Evolutionary conservation across 1,284 basidiomycete species (phyloP).

Genomic region (Microbotryum scabiosae): DNA sequence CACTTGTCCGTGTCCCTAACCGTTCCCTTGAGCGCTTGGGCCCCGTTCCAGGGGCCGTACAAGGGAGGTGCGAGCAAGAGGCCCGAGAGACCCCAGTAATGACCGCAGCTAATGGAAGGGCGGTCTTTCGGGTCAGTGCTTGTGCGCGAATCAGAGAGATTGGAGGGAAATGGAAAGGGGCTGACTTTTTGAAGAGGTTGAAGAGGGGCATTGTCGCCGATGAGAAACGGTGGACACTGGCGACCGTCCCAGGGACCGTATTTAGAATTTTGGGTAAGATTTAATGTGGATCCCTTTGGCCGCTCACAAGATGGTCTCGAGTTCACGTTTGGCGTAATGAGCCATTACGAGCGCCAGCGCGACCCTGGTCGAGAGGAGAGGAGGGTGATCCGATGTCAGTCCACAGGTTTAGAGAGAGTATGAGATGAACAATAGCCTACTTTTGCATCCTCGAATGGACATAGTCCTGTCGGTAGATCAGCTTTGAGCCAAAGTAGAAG

Average conservation of each 20-base stretch:
- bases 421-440: conserved; percentile 42
- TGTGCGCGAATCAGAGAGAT: background rate
- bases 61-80: conserved; percentile 67
- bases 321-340: conserved; percentile 87
- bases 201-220: conserved; percentile 83
- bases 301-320: conserved; percentile 79
- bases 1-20: conserved; percentile 59
- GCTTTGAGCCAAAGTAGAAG: conserved; percentile 57
- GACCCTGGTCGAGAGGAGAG: conserved; percentile 47
- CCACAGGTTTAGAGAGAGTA: background rate
- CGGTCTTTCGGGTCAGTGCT: background rate
- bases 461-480: conserved; percentile 61
- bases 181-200: conserved; percentile 86
- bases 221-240: conserved; percentile 84
- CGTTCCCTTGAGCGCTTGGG: conserved; percentile 58
- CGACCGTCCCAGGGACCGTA: background rate
- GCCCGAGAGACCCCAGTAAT: conserved; percentile 80
- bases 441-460: conserved; percentile 69
- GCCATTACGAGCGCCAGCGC: conserved; percentile 68
- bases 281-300: background rate
- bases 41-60: conserved; percentile 60
- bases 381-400: background rate
- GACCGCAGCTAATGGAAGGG: conserved; percentile 55
- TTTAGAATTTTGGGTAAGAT: too few relatives aligned
- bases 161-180: conserved; percentile 12